phyloP scores from a whole-genome alignment of 23 red algal species.

The Cyanidioschyzon merolae region DNA sequence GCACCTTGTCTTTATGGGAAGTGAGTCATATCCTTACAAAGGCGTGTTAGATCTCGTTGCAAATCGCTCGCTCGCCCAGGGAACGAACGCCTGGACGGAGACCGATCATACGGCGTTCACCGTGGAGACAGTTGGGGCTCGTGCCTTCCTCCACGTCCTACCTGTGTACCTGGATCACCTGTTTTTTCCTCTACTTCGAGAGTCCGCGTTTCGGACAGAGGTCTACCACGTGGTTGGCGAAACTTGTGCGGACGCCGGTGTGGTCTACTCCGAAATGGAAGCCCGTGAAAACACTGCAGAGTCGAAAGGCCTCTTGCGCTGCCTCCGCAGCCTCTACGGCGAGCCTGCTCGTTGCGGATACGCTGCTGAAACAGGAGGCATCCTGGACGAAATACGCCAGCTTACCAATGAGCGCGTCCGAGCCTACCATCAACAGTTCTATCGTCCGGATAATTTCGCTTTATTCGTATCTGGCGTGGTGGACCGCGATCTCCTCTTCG shows the following conservation, averaged over 20 bases:
- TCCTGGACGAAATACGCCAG: slow-evolving; percentile 39
- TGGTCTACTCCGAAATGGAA: slow-evolving; percentile 94
- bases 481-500: not conserved
- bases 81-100: slow-evolving; percentile 95
- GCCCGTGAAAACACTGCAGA: slow-evolving; percentile 67
- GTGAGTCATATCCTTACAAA: slow-evolving; percentile 47
- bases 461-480: slow-evolving; percentile 51
- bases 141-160: slow-evolving; percentile 58
- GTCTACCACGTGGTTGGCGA: slow-evolving; percentile 53
- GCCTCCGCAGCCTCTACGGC: slow-evolving; percentile 27
- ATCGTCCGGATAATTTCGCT: slow-evolving; percentile 59
- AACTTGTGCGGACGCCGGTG: slow-evolving; percentile 68
- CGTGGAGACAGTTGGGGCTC: slow-evolving; percentile 51
- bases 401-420: slow-evolving; percentile 59
- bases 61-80: slow-evolving; percentile 47
- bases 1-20: slow-evolving; percentile 93
- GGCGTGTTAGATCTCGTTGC: slow-evolving; percentile 84
- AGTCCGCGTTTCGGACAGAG: slow-evolving; percentile 58
- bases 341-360: slow-evolving; percentile 29
- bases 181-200: slow-evolving; percentile 45
- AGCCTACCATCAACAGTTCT: slow-evolving; percentile 59
- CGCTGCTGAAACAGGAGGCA: slow-evolving; percentile 53
- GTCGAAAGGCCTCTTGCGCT: slow-evolving; percentile 26
- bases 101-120: slow-evolving; percentile 89
- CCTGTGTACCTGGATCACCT: slow-evolving; percentile 77